Evolutionary conservation across 352 stramenopile genomes (phyloP).

Genomic region (Poterioochromonas sp.): DNA sequence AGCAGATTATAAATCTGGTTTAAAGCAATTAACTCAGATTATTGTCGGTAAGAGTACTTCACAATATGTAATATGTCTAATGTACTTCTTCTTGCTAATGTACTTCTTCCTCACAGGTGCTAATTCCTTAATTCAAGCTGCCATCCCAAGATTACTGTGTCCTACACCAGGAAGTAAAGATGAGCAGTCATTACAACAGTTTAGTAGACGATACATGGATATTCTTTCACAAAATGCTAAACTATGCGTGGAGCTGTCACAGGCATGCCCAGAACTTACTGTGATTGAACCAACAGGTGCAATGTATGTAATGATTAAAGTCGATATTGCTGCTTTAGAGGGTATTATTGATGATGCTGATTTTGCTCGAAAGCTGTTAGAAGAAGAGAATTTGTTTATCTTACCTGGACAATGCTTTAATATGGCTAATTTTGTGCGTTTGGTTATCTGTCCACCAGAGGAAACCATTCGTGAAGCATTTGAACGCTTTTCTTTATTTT

Average conservation of each 20-base stretch:
- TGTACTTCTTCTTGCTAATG: neutral
- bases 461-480: slow-evolving; percentile 49
- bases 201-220: slow-evolving; percentile 68
- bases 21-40: slow-evolving; percentile 80
- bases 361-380: slow-evolving; percentile 80
- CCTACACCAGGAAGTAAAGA: slow-evolving; percentile 53
- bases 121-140: slow-evolving; percentile 47
- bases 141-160: slow-evolving; percentile 66
- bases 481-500: slow-evolving; percentile 58
- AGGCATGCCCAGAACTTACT: slow-evolving; percentile 64
- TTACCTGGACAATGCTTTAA: slow-evolving; percentile 75
- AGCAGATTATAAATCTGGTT: slow-evolving; percentile 53
- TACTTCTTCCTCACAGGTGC: neutral
- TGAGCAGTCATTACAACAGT: slow-evolving; percentile 54
- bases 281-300: slow-evolving; percentile 77
- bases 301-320: slow-evolving; percentile 84
- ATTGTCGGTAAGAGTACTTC: no score
- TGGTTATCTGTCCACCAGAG: slow-evolving; percentile 58
- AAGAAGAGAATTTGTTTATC: slow-evolving; percentile 89
- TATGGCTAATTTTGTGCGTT: slow-evolving; percentile 49
- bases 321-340: slow-evolving; percentile 60
- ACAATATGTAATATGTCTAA: slow-evolving; percentile 38
- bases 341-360: slow-evolving; percentile 78
- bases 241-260: slow-evolving; percentile 62
- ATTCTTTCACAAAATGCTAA: slow-evolving; percentile 71